Evolutionary conservation across 257 asterid species (phyloP), one percentile per base, ranked within the genome.

Genomic region (Solanum pennellii): DNA sequence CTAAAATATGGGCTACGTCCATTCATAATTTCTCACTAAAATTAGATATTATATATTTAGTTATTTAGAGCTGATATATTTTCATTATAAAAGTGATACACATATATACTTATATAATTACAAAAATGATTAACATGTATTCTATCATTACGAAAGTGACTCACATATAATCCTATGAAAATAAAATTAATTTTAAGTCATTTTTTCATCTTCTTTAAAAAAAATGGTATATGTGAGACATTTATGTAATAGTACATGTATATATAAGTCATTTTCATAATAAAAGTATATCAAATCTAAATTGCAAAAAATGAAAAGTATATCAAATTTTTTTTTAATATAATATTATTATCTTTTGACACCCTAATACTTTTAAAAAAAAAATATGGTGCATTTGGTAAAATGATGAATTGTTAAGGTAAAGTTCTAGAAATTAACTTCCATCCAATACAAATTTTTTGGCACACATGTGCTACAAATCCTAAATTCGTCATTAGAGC

Each of bases 181-280:
- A 18, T 0, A 56, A 7, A 56, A 56, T 8, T 56, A 56, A 56
- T 56, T 56, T 56, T 56, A 20, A 39, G 9, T 7, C 2, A 39
- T 39, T 39, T 7, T 39, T 39, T 39, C 12, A 56, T 11, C 21
- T 4, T 7, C 25, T 1, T 56, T 56, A 56, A 0, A 56, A 0
- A 56, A 56, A 20, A 56, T 20, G 12, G 12, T 56, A 56, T 20
- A 56, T 52, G 3, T 56, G 2, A 56, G 12, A 0, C 65, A 56
- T 20, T 56, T 20, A 12, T 20, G 12, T 56, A 56, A 56, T 2
- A 20, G 0, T 56, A 20, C 0, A 0, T 3, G 8, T 56, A 56
- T 56, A 56, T 20, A 56, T 56, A 5, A 56, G 5, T 0, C 1
- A 56, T 4, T 56, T 56, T 20, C 5, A 56, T 56, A 56, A 18